These are phyloP conservation scores for Urtica urens DNA, from an alignment of 306 rosid genomes.

Conservation along the genomic window DNA sequence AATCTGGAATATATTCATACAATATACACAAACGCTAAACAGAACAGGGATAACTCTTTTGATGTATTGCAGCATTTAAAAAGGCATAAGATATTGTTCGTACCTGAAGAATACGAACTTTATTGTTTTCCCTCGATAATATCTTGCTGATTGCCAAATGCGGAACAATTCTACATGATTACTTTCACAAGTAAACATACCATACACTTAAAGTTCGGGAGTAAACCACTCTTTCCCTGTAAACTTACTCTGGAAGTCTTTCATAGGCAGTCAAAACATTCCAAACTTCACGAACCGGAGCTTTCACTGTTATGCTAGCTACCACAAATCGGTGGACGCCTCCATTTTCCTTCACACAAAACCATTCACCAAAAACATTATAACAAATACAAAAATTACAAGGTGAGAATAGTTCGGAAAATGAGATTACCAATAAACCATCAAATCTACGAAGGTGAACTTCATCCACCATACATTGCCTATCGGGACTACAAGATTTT, in stretches of 20 bases:
- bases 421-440: conserved; percentile 69
- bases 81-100: conserved; percentile 1
- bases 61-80: not conserved
- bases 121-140: conserved; percentile 82
- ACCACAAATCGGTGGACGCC: conserved; percentile 95
- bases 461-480: conserved; percentile 82
- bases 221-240: too few relatives aligned
- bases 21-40: too few relatives aligned
- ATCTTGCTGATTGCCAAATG: conserved; percentile 87
- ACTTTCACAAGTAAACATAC: conserved; percentile 4
- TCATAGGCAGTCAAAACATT: conserved; percentile 70
- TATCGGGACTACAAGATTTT: conserved; percentile 72
- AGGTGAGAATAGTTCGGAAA: conserved; percentile 13
- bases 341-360: conserved; percentile 84
- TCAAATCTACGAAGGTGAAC: conserved; percentile 97
- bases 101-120: conserved; percentile 97
- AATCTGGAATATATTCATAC: not conserved
- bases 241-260: conserved; percentile 95
- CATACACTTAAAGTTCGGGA: too few relatives aligned
- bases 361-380: conserved; percentile 14
- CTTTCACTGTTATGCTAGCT: conserved; percentile 94
- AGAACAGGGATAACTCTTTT: too few relatives aligned
- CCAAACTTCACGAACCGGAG: conserved; percentile 91
- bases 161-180: conserved; percentile 72
- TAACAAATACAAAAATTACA: conserved; percentile 11